Base-by-base conservation (phyloP, 1,284 basidiomycete genomes). In the Microbotryomycetes sp. region DNA sequence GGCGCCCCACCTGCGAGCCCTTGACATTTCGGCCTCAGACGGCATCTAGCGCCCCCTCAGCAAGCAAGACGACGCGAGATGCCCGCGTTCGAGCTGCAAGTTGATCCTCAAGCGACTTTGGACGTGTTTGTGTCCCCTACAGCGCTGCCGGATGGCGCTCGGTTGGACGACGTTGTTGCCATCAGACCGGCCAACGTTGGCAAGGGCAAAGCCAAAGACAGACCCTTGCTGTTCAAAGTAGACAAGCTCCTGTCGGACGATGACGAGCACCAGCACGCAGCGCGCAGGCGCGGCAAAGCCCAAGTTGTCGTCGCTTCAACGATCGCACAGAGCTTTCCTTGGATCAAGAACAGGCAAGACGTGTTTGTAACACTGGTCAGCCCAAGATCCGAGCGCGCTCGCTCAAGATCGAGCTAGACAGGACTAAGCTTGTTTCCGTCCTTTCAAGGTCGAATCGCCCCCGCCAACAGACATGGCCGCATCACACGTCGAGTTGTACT, bases 401-500 rank as follows among this genome's bases (percentile, higher is more conserved):
- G n/a, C n/a, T n/a, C n/a, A 23, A 26, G 21, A 48, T 15, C 26
- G 45, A 46, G 45, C 46, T 13, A 21, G 46, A n/a, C 11, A 15
- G 26, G 4, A 1, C 15, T n/a, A n/a, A n/a, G n/a, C n/a, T n/a
- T n/a, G n/a, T n/a, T n/a, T n/a, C n/a, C n/a, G n/a, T n/a, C n/a
- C n/a, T n/a, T 11, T 41, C 5, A 59, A 67, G 66, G 51, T 67
- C 31, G 24, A 58, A 3, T 51, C 62, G 0, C 66, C 66, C 1
- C 63, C 63, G 5, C 66, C 66, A 3, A 29, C 47, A 3, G 23
- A 54, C 4, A 5, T 65, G 2, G 56, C 55, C 28, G 88, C 88
- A 2, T 87, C 91, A 66, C 88, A 87, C 72, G 81, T 94, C 55
- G 92, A 96, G 71, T 81, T 96, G 57, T 84, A 85, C 52, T 96